A percentile compares a stretch with the other conserved stretches of the same genome.
Evolutionary conservation across 805 yeast genomes (phyloP).

Genomic region (Kazachstania martiniae): DNA sequence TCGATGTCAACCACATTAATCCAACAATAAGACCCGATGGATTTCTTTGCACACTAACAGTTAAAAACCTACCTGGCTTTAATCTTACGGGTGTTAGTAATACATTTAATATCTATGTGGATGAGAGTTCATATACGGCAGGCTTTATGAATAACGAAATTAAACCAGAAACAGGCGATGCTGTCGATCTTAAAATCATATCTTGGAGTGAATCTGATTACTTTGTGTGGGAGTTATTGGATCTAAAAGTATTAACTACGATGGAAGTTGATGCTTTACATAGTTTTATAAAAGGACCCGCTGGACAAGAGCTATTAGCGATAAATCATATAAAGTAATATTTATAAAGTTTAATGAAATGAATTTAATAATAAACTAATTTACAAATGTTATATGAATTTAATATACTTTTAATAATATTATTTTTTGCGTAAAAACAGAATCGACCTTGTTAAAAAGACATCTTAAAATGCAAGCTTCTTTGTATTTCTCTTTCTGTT

Average conservation of each 20-base stretch:
- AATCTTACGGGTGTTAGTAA: background rate
- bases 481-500: slow-evolving; percentile 36
- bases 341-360: too few species aligned
- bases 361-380: too few species aligned
- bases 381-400: too few species aligned
- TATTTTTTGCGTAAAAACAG: too few species aligned
- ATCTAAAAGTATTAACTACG: slow-evolving; percentile 5
- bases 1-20: slow-evolving; percentile 6
- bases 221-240: slow-evolving; percentile 9
- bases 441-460: too few species aligned
- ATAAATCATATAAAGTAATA: background rate
- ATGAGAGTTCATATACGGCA: background rate
- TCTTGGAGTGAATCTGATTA: slow-evolving; percentile 4
- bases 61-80: slow-evolving; percentile 5
- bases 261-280: slow-evolving; percentile 7
- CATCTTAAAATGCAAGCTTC: slow-evolving; percentile 30
- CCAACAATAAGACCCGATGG: slow-evolving; percentile 1
- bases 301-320: slow-evolving; percentile 3
- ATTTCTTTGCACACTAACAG: slow-evolving; percentile 5
- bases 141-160: background rate
- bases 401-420: too few species aligned
- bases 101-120: slow-evolving; percentile 3
- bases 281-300: slow-evolving; percentile 4
- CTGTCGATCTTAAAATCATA: slow-evolving; percentile 9
- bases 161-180: slow-evolving; percentile 7